Conservation (phyloP, 176 grass and related monocot species). For the Bonia amplexicaulis region DNA sequence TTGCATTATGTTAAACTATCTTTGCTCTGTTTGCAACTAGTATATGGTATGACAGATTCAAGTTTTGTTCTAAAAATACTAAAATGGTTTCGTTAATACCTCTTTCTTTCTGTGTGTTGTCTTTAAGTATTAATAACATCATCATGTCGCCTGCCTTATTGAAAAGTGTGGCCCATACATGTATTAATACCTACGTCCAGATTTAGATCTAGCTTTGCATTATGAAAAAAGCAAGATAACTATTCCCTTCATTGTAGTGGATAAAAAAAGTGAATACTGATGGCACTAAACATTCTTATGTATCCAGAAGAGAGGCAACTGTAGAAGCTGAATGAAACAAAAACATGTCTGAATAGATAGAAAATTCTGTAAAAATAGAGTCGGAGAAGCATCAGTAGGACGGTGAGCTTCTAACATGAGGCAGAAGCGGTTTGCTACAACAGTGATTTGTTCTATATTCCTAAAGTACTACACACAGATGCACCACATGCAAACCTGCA, state of each 20-base stretch:
- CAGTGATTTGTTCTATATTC: neutral
- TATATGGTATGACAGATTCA: neutral
- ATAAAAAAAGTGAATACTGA: neutral
- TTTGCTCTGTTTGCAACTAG: neutral
- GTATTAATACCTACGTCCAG: conserved; percentile 14
- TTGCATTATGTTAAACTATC: neutral
- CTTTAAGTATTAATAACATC: neutral
- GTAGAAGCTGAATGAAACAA: neutral
- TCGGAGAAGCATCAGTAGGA: neutral
- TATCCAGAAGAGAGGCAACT: neutral
- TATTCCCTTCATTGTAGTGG: neutral
- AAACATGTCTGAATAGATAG: neutral
- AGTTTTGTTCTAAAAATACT: neutral
- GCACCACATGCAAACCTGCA: neutral
- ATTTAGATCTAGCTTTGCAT: conserved; percentile 7
- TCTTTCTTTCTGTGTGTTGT: neutral
- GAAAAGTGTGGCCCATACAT: neutral
- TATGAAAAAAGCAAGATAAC: neutral
- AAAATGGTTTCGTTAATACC: neutral
- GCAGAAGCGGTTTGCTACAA: neutral
- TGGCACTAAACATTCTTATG: neutral
- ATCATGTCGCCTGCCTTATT: neutral
- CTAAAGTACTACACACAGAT: neutral
- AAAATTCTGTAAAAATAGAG: neutral
- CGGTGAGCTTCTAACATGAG: neutral